Base-by-base conservation (phyloP, 352 stramenopile genomes). In the Pythium phragmitis region DNA sequence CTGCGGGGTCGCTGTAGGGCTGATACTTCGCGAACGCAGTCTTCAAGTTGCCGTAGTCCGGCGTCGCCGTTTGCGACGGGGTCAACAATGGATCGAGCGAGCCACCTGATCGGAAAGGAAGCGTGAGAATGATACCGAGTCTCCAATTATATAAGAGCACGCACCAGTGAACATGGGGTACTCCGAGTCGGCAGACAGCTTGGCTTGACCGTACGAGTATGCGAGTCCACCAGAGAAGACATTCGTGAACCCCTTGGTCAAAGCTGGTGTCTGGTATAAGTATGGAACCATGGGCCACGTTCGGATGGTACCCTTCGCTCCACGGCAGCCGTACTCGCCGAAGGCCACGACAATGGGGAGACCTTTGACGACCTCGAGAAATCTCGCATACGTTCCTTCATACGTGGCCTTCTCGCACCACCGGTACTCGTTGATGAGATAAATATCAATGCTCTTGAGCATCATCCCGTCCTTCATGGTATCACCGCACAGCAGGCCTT, bases 381-480 rank as follows among this genome's bases (percentile, higher is more conserved):
- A 87, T 16, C 74, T 81, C 55, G 87, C 69, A 71, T 92, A 95
- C 3, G 84, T 81, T 56, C 88, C 73, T 0, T 72, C 73, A 37
- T 90, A 95, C 12, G 77, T 87, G 41, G 74, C 88, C 36, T 76
- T 75, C 8, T 79, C 72, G 54, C 87, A 96, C 83, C 84, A 96
- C 66, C 87, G 87, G 66, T 96, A 96, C 65, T 94, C 85, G 68
- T 96, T 96, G 65, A 96, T 91, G 34, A 96, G 61, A 63, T 92
- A 94, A 30, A 96, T 94, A 64, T 96, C 87, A 47, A 96, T 93
- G 71, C 82, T 92, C 63, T 88, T 78, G 46, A 74, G 16, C 83
- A 91, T 94, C 68, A 89, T 71, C 16, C 87, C 87, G 54, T 96
- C 72, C 39, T 76, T 82, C 78, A 94, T 90, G 57, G 77, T 88